Evolutionary conservation across 139 green algal species (phyloP), one percentile per base, ranked within the genome.

Genomic region (Closterium sp.): DNA sequence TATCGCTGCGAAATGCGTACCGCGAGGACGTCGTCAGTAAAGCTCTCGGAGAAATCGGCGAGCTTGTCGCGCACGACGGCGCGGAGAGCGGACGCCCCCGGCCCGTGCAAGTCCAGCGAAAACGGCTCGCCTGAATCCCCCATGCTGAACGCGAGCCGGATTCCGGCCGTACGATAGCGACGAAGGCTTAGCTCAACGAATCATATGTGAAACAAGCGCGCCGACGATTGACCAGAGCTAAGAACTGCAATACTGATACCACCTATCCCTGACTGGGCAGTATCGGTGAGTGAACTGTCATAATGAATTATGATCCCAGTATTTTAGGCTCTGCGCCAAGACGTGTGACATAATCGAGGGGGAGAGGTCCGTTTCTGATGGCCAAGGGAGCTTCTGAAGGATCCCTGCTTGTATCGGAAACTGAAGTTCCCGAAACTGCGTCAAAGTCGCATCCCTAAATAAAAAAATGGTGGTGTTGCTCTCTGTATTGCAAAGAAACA

Each of bases 21-120:
- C 76, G 89, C 89, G 76, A 92, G 83, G 28, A 92, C 89, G 31
- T 92, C 89, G 32, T 92, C 89, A 5, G 89, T 92, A 30, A 87
- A 84, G 30, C 83, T 90, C 34, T 66, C 89, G 5, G 86, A 69
- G 34, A 92, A 89, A 19, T 92, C 89, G 19, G 89, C 89, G 25
- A 92, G 89, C 89, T 92, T 92, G 33, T 33, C 83, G 43, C 66
- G 69, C 33, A 92, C 83, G 16, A 66, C 64, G 32, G 90, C 35
- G 34, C 89, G 89, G 81, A 92, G 76, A 10, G 83, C 6, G n/a
- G 85, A 33, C 34, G 89, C 89, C 23, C 89, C 89, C 23, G 32
- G 4, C 4, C 89, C 64, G 10, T 81, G 69, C 34, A 92, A 5
- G 89, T 88, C 64, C 12, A 92, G 36, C 21, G n/a, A 38, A 33